Base-by-base conservation (phyloP, 805 yeast species). In the Torulaspora delbrueckii region DNA sequence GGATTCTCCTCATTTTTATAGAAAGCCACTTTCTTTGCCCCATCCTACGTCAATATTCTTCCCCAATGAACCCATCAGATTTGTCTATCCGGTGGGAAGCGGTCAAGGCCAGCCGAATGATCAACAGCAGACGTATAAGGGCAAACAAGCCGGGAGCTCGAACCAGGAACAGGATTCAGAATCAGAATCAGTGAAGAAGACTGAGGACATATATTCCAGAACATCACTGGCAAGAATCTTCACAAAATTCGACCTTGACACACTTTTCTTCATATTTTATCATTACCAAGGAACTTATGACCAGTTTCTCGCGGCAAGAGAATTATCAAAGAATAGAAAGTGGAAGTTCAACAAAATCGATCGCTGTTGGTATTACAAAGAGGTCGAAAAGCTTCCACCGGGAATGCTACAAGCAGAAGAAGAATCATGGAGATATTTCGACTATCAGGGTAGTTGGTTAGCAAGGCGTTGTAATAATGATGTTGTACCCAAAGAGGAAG, bases 221-320 rank as follows among this genome's bases (percentile, higher is more conserved):
- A 60, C 66, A 8, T 65, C 68, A 1, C 73, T 81, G 66, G 78
- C 79, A 47, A 86, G 80, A 60, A 67, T 73, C n/a, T 70, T 86
- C 67, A 71, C 76, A 23, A 87, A 84, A 57, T 77, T 91, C 57
- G 95, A 88, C 59, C 72, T 81, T 26, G 96, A 89, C 60, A 91
- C 98, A 1, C 68, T 93, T 54, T 90, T 91, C 55, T 93, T 86
- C 72, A 85, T 91, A 41, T 93, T 93, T 68, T 93, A 93, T 69
- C 93, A 89, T 53, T 70, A 70, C 43, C 85, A 79, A 56, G 86
- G 84, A 23, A 74, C 83, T 13, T 83, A 83, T 57, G 78, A 82
- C 50, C 93, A 85, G 63, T 74, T 78, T 51, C 68, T 81, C 46
- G 86, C 96, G 3, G 95, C 96, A 2, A 76, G 79, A 55, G 97